Base-by-base conservation (phyloP, 2,329 filamentous ascomycete species). In the Colletotrichum eremochloae region DNA sequence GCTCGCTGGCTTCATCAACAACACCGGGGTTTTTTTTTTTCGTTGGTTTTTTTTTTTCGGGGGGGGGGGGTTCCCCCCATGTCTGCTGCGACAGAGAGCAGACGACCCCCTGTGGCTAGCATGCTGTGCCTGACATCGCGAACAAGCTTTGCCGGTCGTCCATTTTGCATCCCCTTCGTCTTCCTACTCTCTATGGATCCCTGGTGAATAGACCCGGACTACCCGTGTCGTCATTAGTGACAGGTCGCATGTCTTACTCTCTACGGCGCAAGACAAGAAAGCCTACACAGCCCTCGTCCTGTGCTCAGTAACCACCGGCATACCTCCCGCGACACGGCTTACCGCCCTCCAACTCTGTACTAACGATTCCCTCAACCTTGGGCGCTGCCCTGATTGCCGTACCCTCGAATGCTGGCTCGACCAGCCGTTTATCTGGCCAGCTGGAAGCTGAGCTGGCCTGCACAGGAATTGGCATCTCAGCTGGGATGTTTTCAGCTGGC, bases 211-310 rank as follows among this genome's bases (percentile, higher is more conserved):
- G 38, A 29, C 20, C 40, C 14, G 18, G 36, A 40, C 40, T 38
- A 8, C 18, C 63, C 56, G 68, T 31, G 46, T 48, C 31, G 63
- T 71, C 68, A 71, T 48, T 55, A 62, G 60, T 71, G 68, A 71
- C 68, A 46, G 66, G 61, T 38, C 46, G n/a, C 58, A 44, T 62
- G 63, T 67, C 68, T 67, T 62, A 24, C 46, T 24, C 9, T 24
- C 4, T 48, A 42, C 56, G 40, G 46, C 24, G 55, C 63, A 33
- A 61, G 63, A 71, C 68, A 56, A n/a, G 33, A 18, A 46, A 44
- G 56, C 56, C 63, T 64, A 56, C 56, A 67, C 60, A 55, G 38
- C 36, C 8, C 31, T 71, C 48, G 48, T 38, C 67, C 31, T 29
- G 33, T 63, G 55, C 40, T 67, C 46, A 52, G 44, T 55, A 29